Evolutionary conservation across 1,284 basidiomycete species (phyloP).

Genomic region (Leccinum insolens): DNA sequence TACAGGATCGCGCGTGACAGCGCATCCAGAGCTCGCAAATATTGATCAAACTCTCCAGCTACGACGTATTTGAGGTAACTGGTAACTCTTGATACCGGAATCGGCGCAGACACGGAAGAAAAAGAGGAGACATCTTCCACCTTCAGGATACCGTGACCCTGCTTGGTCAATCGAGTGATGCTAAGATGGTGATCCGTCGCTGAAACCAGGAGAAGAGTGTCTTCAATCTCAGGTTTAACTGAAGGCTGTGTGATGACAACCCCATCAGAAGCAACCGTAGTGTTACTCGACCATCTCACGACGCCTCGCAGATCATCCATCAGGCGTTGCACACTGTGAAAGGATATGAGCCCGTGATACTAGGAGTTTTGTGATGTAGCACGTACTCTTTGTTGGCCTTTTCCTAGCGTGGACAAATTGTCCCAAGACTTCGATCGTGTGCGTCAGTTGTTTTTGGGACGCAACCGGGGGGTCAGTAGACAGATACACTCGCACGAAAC

Average conservation of each 20-base stretch:
- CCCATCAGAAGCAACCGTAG: conserved; percentile 37
- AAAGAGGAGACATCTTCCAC: conserved; percentile 97
- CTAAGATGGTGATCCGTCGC: conserved; percentile 96
- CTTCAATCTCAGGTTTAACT: conserved; percentile 71
- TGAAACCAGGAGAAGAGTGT: conserved; percentile 79
- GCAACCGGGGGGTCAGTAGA: conserved; percentile 79
- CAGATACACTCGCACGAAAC: conserved; percentile 86
- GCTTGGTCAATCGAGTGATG: conserved; percentile 94
- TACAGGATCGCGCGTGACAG: conserved; percentile 95
- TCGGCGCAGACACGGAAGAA: conserved; percentile 99
- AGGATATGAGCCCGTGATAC: conserved; percentile 14
- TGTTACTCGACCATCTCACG: conserved; percentile 43
- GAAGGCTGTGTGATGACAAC: conserved; percentile 47
- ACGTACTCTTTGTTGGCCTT: conserved; percentile 76
- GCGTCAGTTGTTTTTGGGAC: conserved; percentile 79
- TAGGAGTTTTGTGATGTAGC: neutral
- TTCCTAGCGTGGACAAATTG: conserved; percentile 76
- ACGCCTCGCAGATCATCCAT: conserved; percentile 76
- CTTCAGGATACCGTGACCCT: conserved; percentile 84
- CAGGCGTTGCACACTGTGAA: conserved; percentile 53
- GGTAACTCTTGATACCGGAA: conserved; percentile 73
- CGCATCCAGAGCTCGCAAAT: conserved; percentile 94
- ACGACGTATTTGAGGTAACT: conserved; percentile 86
- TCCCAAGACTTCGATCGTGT: conserved; percentile 81
- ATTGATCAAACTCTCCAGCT: conserved; percentile 73